phyloP scores from a whole-genome alignment of 2,329 filamentous ascomycete genomes.

The Penicillium verrucosum region DNA sequence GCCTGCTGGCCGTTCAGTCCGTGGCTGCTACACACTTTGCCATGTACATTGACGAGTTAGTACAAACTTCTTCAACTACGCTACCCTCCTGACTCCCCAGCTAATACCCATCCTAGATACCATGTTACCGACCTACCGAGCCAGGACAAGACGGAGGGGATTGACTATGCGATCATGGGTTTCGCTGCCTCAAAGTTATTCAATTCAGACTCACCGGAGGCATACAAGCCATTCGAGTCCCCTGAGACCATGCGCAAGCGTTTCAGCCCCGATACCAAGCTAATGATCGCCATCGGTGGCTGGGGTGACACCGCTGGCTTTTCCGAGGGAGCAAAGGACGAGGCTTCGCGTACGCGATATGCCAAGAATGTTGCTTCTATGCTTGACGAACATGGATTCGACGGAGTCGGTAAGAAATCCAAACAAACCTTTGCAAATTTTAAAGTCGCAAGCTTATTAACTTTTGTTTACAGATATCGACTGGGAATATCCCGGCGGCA shows the following conservation, averaged over 20 bases:
- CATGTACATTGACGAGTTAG: slow-evolving; percentile 51
- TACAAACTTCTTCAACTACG: neutral
- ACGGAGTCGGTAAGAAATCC: slow-evolving; percentile 55
- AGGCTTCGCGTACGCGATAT: slow-evolving; percentile 55
- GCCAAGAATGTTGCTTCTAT: slow-evolving; percentile 63
- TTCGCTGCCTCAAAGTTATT: slow-evolving; percentile 55
- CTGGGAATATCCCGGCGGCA: slow-evolving; percentile 63
- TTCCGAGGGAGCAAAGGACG: slow-evolving; percentile 52
- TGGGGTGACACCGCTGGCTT: slow-evolving; percentile 70
- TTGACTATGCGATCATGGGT: slow-evolving; percentile 56
- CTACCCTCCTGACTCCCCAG: neutral
- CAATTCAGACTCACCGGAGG: slow-evolving; percentile 42
- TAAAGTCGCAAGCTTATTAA: slow-evolving; percentile 10
- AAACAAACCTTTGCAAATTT: neutral
- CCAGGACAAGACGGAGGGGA: slow-evolving; percentile 37
- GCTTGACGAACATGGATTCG: slow-evolving; percentile 60
- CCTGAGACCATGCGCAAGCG: slow-evolving; percentile 51
- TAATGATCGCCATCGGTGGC: slow-evolving; percentile 70
- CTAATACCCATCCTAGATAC: slow-evolving; percentile 34
- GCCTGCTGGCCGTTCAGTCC: slow-evolving; percentile 31
- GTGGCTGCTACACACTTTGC: slow-evolving; percentile 33
- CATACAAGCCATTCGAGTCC: slow-evolving; percentile 54
- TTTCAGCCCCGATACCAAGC: slow-evolving; percentile 56
- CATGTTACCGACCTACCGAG: slow-evolving; percentile 40
- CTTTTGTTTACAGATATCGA: slow-evolving; percentile 55